phyloP scores from a whole-genome alignment of 768 basidiomycete genomes.

The Naganishia randhawae region DNA sequence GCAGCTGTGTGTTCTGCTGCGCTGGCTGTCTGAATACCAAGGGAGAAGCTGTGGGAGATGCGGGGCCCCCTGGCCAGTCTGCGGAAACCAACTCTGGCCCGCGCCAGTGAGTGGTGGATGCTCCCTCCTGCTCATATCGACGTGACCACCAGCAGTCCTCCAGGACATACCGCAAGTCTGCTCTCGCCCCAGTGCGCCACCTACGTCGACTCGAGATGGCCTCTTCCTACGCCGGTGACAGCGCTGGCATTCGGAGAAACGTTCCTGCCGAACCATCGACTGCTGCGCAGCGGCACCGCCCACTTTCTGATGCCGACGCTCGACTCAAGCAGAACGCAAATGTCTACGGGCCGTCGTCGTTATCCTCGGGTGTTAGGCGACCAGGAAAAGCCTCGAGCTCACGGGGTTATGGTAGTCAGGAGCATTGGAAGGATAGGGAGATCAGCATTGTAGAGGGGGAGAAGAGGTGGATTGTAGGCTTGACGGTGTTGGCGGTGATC shows the following conservation, averaged over 20 bases:
- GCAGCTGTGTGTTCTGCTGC: background rate
- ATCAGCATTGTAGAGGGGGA: constrained; percentile 51
- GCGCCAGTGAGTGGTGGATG: no score
- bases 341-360: constrained; percentile 17
- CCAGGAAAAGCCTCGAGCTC: background rate
- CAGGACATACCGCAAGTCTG: no score
- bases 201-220: background rate
- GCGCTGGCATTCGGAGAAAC: background rate
- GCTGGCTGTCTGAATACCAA: no score
- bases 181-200: no score
- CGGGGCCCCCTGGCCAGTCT: no score
- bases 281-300: constrained; percentile 13
- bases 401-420: background rate
- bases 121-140: no score
- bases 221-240: background rate
- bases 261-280: background rate
- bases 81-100: no score
- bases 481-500: constrained; percentile 67
- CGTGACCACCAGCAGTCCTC: no score
- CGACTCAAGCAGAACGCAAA: constrained; percentile 23
- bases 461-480: constrained; percentile 65
- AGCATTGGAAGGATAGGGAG: constrained; percentile 6
- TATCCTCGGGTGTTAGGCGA: background rate
- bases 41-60: no score
- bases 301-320: constrained; percentile 30